Base-by-base conservation (phyloP, 345 rosid genomes). In the Balakata baccata region DNA sequence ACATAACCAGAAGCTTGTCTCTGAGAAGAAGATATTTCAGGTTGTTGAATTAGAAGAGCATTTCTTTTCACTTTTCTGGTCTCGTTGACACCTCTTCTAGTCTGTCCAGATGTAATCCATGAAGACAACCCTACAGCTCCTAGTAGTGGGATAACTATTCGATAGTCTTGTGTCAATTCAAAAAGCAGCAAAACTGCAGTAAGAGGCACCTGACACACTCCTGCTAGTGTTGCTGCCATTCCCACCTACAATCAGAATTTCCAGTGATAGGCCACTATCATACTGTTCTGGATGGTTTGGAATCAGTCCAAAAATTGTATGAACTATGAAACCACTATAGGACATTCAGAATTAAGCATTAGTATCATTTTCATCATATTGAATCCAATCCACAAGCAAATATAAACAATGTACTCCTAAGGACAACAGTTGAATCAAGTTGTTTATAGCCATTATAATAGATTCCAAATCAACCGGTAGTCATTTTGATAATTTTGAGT, bases 171-270 rank as follows among this genome's bases (percentile, higher is more conserved):
- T 56, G 97, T 92, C 69, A 94, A 86, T 71, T 94, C 98, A 76
- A 94, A 94, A 58, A 94, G 93, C 77, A 92, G 82, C 71, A 94
- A 79, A 66, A 92, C 98, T 1, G 98, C 80, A 58, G 98, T 94
- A 78, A 94, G 98, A 74, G 98, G 97, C 68, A 94, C 98, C 78
- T 94, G 96, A 81, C 98, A 94, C 63, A 94, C 98, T 74, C 98
- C 98, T 13, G 97, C 97, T 77, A 94, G 96, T 68, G 97, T 92
- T 78, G 98, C 97, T 71, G 98, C 98, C 98, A 94, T 94, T 72
- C 98, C 97, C 66, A 94, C 98, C 98, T 91, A 88, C 84, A 71
- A 65, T 54, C 9, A 76, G 75, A 80, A 64, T 22, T 52, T 54
- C 60, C 18, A 43, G 87, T 39, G 25, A 64, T 16, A 37, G 65